Conservation (phyloP, 352 stramenopile species). For the Pythium scleroteichum region DNA sequence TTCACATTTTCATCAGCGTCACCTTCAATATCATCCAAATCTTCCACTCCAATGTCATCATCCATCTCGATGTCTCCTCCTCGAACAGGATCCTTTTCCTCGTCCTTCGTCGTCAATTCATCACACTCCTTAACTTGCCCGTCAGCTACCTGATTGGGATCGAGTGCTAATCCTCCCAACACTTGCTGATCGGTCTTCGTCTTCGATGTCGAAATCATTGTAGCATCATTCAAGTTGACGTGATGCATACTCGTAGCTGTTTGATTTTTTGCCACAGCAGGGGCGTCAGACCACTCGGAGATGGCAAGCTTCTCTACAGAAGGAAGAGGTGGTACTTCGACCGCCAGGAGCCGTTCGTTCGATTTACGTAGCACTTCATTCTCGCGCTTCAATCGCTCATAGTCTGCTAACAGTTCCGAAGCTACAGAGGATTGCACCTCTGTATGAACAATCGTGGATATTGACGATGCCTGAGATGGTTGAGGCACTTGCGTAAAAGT, state of each 20-base stretch:
- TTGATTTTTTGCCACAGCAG: too few species aligned
- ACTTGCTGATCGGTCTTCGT: too few species aligned
- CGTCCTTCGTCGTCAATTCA: not conserved
- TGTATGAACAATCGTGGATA: too few species aligned
- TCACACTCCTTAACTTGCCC: too few species aligned
- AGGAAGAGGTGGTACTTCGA: not conserved
- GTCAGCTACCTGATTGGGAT: too few species aligned
- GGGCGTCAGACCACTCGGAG: too few species aligned
- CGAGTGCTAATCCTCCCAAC: too few species aligned
- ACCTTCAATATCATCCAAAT: slow-evolving; percentile 10
- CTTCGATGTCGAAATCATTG: too few species aligned
- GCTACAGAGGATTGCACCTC: slow-evolving; percentile 13
- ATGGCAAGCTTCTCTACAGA: not conserved
- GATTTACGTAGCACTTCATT: slow-evolving; percentile 65
- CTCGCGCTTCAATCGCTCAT: slow-evolving; percentile 64
- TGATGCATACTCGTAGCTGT: too few species aligned
- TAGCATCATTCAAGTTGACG: too few species aligned
- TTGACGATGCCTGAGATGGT: not conserved
- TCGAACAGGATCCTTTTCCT: not conserved
- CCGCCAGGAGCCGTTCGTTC: slow-evolving; percentile 58
- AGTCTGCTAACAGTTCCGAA: slow-evolving; percentile 50
- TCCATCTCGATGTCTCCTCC: too few species aligned
- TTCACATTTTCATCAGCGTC: slow-evolving; percentile 25
- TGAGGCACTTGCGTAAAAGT: not conserved
- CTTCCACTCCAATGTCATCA: slow-evolving; percentile 18